Base-by-base conservation (phyloP, 1,139 yeast genomes). In the Taphrina betulina region DNA sequence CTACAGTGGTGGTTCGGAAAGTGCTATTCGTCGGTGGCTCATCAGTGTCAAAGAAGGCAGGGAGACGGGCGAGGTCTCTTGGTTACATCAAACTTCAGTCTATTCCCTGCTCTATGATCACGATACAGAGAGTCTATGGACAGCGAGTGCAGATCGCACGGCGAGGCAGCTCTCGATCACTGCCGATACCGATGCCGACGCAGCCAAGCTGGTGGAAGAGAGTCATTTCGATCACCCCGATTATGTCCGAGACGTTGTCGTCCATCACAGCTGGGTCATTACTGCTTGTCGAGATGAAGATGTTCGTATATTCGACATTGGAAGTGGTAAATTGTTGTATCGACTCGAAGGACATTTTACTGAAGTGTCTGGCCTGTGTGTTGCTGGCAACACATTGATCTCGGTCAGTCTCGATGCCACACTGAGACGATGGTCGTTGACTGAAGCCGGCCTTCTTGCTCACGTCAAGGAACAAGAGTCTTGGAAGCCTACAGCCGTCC, bases 231-330 rank as follows among this genome's bases (percentile, higher is more conserved):
- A 40, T 20, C 58, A 54, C 23, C 54, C 54, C 24, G 58, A 54
- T 28, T 54, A 38, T 48, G 54, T 48, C 3, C 48, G 55, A 8
- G 58, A 54, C 42, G 23, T 40, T 24, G 22, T 48, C 17, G 20
- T 54, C 5, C 28, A 38, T 14, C 26, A 38, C 20, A 24, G 41
- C 12, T 24, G 36, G 5, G 24, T 42, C 20, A 40, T 54, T n/a
- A 54, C 58, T 10, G 58, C 58, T 22, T 54, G 58, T 24, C 58
- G 58, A 14, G 58, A 54, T 24, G 58, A 54, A 22, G 42, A 40
- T n/a, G 33, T 54, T 3, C 46, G 58, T 14, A 16, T 54, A 14
- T 54, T 40, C 20, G 51, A 54, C 19, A 48, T 54, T 28, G 56
- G 40, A 10, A 38, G 35, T 17, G 58, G 58, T 10, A 38, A 46